phyloP scores from a whole-genome alignment of 2,329 filamentous ascomycete species.

The Metarhizium sp. region DNA sequence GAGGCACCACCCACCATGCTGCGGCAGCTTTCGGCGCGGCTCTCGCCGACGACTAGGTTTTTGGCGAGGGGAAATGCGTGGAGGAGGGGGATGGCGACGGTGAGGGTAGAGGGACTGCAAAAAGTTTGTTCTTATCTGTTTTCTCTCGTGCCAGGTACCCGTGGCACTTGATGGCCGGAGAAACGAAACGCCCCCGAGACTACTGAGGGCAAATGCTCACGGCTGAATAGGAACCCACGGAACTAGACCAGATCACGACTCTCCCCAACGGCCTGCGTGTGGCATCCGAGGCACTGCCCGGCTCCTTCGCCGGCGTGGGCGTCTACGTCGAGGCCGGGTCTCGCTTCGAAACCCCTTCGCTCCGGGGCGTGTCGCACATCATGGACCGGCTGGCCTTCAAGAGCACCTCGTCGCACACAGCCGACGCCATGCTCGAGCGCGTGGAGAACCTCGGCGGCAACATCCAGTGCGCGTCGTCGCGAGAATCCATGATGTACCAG shows the following conservation, averaged over 20 bases:
- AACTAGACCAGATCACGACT: conserved; percentile 80
- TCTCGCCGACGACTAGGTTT: conserved; percentile 16
- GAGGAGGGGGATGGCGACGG: conserved; percentile 18
- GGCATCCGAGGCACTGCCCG: conserved; percentile 87
- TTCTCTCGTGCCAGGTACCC: neutral
- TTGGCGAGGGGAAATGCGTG: conserved; percentile 12
- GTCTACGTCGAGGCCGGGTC: conserved; percentile 95
- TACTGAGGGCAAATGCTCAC: neutral
- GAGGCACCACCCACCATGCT: conserved; percentile 17
- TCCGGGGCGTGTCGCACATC: conserved; percentile 90
- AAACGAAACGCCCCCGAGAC: too few relatives aligned
- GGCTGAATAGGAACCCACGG: conserved; percentile 57
- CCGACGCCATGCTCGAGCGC: conserved; percentile 79
- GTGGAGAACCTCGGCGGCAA: conserved; percentile 88
- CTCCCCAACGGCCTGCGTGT: conserved; percentile 89
- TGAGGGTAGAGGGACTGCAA: conserved; percentile 25
- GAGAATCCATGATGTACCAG: conserved; percentile 98
- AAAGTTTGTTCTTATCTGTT: conserved; percentile 16
- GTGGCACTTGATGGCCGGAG: neutral
- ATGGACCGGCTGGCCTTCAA: conserved; percentile 96
- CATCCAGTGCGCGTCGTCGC: conserved; percentile 90
- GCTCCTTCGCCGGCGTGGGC: conserved; percentile 88
- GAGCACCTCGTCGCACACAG: conserved; percentile 60
- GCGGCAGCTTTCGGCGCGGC: conserved; percentile 24
- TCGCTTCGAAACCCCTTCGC: conserved; percentile 75